phyloP scores from a whole-genome alignment of 1,284 basidiomycete genomes.

The Fomitopsis schrenkii region DNA sequence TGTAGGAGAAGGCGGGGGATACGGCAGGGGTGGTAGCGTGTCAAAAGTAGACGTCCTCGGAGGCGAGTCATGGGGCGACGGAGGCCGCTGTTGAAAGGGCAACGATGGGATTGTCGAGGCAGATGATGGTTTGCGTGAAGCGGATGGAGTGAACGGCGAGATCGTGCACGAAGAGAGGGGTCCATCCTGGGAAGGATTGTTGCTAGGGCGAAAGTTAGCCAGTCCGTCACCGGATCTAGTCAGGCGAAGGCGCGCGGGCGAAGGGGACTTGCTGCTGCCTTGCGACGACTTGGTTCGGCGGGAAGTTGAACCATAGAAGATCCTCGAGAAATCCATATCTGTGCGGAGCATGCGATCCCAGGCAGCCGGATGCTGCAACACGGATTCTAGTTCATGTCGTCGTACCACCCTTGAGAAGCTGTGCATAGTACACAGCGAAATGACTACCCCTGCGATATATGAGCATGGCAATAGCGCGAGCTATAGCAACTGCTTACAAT shows the following conservation, averaged over 20 bases:
- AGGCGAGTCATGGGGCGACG: slow-evolving; percentile 12
- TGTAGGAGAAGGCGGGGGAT: slow-evolving; percentile 5
- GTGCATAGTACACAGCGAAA: slow-evolving; percentile 55
- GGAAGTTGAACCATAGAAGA: slow-evolving; percentile 15
- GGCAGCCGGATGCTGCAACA: slow-evolving; percentile 45
- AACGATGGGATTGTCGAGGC: slow-evolving; percentile 14
- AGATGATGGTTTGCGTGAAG: slow-evolving; percentile 5
- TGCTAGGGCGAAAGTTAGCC: slow-evolving; percentile 8
- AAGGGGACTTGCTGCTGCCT: slow-evolving; percentile 15
- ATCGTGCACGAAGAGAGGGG: slow-evolving; percentile 7
- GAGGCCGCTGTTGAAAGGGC: slow-evolving; percentile 9
- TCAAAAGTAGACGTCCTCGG: slow-evolving; percentile 7
- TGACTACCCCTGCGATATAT: slow-evolving; percentile 44
- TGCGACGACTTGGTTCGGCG: slow-evolving; percentile 22
- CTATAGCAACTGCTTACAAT: slow-evolving; percentile 40
- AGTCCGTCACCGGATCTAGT: slow-evolving; percentile 8
- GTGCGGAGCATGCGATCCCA: slow-evolving; percentile 33
- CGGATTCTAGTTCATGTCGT: slow-evolving; percentile 58
- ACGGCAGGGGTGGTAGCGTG: slow-evolving; percentile 16
- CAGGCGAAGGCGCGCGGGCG: slow-evolving; percentile 13
- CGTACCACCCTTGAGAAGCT: slow-evolving; percentile 59
- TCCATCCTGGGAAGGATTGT: slow-evolving; percentile 9
- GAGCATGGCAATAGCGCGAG: not conserved
- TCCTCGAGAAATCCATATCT: slow-evolving; percentile 19
- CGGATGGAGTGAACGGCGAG: slow-evolving; percentile 8